Evolutionary conservation across 1,284 basidiomycete genomes (phyloP).

Genomic region (Cryptococcus sp.): DNA sequence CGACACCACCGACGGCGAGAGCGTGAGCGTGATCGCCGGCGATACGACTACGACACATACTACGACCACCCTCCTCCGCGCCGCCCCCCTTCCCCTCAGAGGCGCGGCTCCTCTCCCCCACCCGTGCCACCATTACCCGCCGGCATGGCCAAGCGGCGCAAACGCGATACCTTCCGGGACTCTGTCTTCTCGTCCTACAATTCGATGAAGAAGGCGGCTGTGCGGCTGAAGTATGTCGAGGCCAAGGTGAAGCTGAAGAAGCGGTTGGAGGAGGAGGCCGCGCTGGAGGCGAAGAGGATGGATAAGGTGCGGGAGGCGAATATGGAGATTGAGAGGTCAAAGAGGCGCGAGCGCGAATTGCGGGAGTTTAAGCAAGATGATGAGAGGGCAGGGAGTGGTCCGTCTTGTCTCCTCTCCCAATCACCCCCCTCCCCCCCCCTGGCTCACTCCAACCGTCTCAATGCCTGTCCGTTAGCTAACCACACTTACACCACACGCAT

Average conservation of each 20-base stretch:
- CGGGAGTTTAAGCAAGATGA: background rate
- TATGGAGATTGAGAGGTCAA: conserved; percentile 21
- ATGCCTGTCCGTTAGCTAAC: no score
- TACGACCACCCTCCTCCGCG: background rate
- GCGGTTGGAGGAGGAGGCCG: conserved; percentile 29
- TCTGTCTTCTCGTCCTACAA: conserved; percentile 36
- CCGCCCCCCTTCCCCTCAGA: background rate
- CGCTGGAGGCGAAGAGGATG: conserved; percentile 18
- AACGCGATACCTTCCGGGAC: conserved; percentile 28
- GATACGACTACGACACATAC: background rate
- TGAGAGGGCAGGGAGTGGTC: conserved; percentile 8
- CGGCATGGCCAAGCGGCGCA: conserved; percentile 2
- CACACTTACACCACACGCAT: background rate
- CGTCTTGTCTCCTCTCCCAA: background rate
- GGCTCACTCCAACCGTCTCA: no score
- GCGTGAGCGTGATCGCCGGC: background rate
- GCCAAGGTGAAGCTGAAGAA: conserved; percentile 34
- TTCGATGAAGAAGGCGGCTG: conserved; percentile 38
- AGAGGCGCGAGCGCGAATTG: background rate
- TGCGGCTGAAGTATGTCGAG: conserved; percentile 32
- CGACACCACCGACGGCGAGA: background rate
- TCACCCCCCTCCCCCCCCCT: no score
- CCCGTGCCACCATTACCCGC: background rate
- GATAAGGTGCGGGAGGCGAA: conserved; percentile 32
- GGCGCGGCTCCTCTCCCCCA: background rate